Evolutionary conservation across 2,329 filamentous ascomycete species (phyloP).

Genomic region (Cladophialophora immunda): DNA sequence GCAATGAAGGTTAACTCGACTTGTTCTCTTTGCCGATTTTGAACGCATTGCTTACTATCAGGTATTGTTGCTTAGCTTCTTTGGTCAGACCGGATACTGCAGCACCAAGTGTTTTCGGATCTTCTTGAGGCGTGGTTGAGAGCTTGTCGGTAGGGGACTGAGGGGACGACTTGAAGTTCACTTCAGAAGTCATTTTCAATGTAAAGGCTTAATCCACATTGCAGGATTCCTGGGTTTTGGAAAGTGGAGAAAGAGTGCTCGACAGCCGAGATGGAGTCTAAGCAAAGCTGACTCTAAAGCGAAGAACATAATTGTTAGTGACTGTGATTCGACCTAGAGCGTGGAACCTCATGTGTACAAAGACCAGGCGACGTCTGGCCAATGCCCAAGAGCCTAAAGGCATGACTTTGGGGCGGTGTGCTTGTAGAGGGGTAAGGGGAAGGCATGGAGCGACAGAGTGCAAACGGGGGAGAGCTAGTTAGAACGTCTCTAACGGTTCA

Average conservation of each 20-base stretch:
- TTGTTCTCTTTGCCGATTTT: neutral
- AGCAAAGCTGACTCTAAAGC: neutral
- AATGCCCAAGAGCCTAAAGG: neutral
- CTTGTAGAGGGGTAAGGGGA: neutral
- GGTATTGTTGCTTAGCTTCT: constrained; percentile 28
- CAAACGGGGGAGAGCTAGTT: neutral
- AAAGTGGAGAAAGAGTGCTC: constrained; percentile 3
- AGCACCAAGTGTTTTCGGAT: neutral
- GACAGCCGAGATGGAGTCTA: neutral
- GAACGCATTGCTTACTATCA: constrained; percentile 23
- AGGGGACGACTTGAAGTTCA: constrained; percentile 14
- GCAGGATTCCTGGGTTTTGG: neutral
- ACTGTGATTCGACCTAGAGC: neutral
- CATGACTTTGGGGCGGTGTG: constrained; percentile 11
- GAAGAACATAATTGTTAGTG: constrained; percentile 1
- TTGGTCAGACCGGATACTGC: neutral
- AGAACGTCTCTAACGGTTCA: neutral
- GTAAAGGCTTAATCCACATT: constrained; percentile 11
- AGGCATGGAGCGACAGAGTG: neutral
- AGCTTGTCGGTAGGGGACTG: constrained; percentile 4
- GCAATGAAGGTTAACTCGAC: constrained; percentile 10
- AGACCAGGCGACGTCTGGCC: neutral
- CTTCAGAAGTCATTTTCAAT: constrained; percentile 18
- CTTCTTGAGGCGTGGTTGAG: constrained; percentile 12
- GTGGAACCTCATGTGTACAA: neutral